Conservation (phyloP, 768 basidiomycete genomes). For the Crepidotus variabilis region DNA sequence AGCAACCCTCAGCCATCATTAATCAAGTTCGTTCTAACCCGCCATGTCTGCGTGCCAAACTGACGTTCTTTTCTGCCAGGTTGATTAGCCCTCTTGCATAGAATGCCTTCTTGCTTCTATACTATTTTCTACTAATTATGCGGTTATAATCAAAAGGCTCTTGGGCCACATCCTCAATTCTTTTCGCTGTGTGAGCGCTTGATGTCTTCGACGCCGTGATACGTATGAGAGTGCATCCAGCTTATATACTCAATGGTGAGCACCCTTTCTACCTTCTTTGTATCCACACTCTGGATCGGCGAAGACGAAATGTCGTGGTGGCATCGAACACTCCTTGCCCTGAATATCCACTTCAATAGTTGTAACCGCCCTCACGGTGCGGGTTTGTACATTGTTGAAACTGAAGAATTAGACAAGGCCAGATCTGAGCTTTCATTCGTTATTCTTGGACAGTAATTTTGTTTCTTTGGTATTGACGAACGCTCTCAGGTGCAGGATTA, state of each 20-base stretch:
- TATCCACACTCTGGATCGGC: conserved; percentile 8
- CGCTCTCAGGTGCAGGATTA: background rate
- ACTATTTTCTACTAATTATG: conserved; percentile 4
- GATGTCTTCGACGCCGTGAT: background rate
- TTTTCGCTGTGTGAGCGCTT: background rate
- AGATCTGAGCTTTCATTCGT: conserved; percentile 67
- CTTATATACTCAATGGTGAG: no score
- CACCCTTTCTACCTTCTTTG: background rate
- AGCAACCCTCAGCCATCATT: conserved; percentile 93
- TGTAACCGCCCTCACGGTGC: conserved; percentile 57
- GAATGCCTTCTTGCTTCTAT: conserved; percentile 16
- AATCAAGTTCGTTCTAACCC: conserved; percentile 73
- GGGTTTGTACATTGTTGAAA: conserved; percentile 23
- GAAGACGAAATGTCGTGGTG: conserved; percentile 75
- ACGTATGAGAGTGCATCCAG: no score
- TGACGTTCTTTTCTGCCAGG: conserved; percentile 38
- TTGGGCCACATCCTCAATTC: background rate
- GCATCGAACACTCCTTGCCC: conserved; percentile 27
- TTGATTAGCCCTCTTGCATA: conserved; percentile 93
- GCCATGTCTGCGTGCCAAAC: background rate
- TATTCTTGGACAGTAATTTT: conserved; percentile 2
- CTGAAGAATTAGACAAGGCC: conserved; percentile 77
- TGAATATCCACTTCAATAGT: conserved; percentile 10
- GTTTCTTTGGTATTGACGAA: conserved; percentile 4
- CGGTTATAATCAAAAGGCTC: conserved; percentile 18